A percentile compares a stretch with the other conserved stretches of the same genome.
These are phyloP conservation scores for Entelexis sorbosivorans DNA, from an alignment of 1,139 yeast species.

Conservation along the genomic window DNA sequence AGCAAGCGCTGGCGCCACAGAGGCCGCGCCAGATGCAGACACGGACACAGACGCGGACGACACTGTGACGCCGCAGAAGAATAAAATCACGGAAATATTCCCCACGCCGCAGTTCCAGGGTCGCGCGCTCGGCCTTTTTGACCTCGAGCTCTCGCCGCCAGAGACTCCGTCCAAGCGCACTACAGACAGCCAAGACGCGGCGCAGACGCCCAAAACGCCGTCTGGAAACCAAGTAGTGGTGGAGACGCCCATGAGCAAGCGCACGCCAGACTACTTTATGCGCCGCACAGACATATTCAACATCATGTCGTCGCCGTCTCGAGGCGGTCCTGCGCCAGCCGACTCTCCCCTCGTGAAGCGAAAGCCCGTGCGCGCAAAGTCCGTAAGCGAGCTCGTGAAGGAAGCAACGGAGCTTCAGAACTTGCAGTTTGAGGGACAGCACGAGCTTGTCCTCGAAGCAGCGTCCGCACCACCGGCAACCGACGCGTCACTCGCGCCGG, in stretches of 20 bases:
- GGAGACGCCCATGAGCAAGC: constrained; percentile 22
- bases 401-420: constrained; percentile 10
- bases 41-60: constrained; percentile 2
- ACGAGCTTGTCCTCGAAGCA: background rate
- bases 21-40: background rate
- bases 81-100: constrained; percentile 17
- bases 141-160: constrained; percentile 17
- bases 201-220: background rate
- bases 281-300: constrained; percentile 12
- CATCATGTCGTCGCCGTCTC: background rate
- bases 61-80: constrained; percentile 2
- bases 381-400: constrained; percentile 15
- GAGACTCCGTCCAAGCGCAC: constrained; percentile 12
- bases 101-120: constrained; percentile 23
- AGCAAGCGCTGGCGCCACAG: background rate
- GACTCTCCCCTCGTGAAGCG: constrained; percentile 18
- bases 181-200: background rate
- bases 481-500: too few species aligned
- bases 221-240: background rate
- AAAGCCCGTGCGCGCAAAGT: constrained; percentile 8
- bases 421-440: background rate
- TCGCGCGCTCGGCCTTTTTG: constrained; percentile 19
- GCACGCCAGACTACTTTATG: constrained; percentile 21
- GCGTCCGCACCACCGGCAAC: background rate
- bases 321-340: background rate